Percentiles rank a stretch among this genome's conserved stretches.
Evolutionary conservation across 2,329 filamentous ascomycete species (phyloP).

Genomic region (Chalaropsis ovoidea): DNA sequence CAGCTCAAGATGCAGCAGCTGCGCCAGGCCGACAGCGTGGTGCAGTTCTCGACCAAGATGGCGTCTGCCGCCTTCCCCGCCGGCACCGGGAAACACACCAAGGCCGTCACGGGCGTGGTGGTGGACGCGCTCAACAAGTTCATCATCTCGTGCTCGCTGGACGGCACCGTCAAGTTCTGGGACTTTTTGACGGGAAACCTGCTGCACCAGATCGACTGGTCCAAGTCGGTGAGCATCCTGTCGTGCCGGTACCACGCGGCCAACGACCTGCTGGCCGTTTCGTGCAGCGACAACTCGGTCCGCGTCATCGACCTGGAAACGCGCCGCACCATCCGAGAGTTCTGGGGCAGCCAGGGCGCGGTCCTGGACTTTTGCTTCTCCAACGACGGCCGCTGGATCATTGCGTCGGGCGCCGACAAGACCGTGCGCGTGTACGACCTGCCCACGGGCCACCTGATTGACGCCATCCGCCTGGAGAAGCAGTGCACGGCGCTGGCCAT

Average conservation of each 20-base stretch:
- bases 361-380: slow-evolving; percentile 85
- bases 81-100: slow-evolving; percentile 63
- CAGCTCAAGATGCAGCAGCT: slow-evolving; percentile 59
- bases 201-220: slow-evolving; percentile 73
- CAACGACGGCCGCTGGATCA: slow-evolving; percentile 84
- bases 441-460: slow-evolving; percentile 88
- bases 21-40: slow-evolving; percentile 48
- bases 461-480: slow-evolving; percentile 70
- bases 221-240: slow-evolving; percentile 47
- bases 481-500: slow-evolving; percentile 79
- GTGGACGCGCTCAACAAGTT: slow-evolving; percentile 83
- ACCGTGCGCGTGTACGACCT: slow-evolving; percentile 86
- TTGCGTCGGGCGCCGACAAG: slow-evolving; percentile 73
- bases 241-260: slow-evolving; percentile 69
- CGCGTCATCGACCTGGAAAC: slow-evolving; percentile 85
- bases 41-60: slow-evolving; percentile 40
- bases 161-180: slow-evolving; percentile 97
- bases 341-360: slow-evolving; percentile 66
- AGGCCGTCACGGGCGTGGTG: slow-evolving; percentile 72
- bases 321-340: slow-evolving; percentile 79
- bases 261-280: slow-evolving; percentile 77
- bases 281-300: slow-evolving; percentile 80
- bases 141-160: slow-evolving; percentile 75
- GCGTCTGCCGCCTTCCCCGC: slow-evolving; percentile 37
- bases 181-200: slow-evolving; percentile 78